These are phyloP conservation scores for Setaria italica DNA, from an alignment of 202 grass and related monocot genomes.

Conservation along the genomic window DNA sequence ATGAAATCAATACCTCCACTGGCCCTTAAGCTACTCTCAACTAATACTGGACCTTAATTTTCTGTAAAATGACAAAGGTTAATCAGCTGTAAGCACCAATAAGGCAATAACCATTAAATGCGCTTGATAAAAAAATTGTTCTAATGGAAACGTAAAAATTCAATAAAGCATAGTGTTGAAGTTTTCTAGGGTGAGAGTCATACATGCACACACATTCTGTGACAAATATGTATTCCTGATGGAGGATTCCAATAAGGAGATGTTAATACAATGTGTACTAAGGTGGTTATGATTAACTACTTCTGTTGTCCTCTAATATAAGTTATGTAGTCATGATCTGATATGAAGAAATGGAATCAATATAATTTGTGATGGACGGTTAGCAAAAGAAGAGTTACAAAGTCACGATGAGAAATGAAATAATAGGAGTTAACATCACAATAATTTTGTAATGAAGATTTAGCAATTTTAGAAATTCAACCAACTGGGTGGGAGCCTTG, in stretches of 20 bases:
- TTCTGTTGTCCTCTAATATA: background rate
- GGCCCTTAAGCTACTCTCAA: constrained; percentile 47
- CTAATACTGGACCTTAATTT: constrained; percentile 50
- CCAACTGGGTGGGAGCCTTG: background rate
- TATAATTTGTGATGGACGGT: background rate
- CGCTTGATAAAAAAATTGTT: constrained; percentile 27
- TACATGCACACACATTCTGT: background rate
- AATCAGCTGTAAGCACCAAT: constrained; percentile 29
- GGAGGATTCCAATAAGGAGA: background rate
- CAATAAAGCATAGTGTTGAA: background rate
- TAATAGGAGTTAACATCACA: constrained; percentile 29
- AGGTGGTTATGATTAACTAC: background rate
- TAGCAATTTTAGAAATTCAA: constrained; percentile 34
- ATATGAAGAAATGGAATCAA: background rate
- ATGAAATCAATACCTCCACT: constrained; percentile 31
- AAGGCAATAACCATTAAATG: constrained; percentile 2
- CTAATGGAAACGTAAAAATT: constrained; percentile 23
- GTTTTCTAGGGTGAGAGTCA: background rate
- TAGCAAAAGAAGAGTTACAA: constrained; percentile 17
- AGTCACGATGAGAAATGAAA: background rate
- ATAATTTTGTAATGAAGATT: constrained; percentile 5
- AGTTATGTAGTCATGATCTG: background rate
- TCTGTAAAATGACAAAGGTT: constrained; percentile 47
- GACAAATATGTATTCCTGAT: background rate
- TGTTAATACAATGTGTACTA: too few species aligned